Percentiles rank a stretch among this genome's conserved stretches.
These are phyloP conservation scores for Lantana camara DNA, from an alignment of 257 asterid genomes.

Conservation along the genomic window DNA sequence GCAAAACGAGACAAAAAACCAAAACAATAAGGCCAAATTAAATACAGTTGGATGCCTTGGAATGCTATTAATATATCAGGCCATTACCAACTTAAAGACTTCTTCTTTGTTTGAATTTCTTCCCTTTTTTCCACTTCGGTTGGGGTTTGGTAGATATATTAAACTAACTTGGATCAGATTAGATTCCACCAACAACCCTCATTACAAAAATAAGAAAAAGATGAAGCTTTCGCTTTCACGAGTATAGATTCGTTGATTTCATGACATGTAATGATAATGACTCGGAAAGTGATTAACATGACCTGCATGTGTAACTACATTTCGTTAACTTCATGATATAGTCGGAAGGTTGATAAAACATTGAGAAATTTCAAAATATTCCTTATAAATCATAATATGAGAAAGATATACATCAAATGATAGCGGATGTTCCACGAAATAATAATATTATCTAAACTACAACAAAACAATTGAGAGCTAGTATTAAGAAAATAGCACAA, in stretches of 20 bases:
- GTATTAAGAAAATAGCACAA: constrained; percentile 18
- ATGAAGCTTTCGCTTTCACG: constrained; percentile 38
- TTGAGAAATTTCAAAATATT: too few species aligned
- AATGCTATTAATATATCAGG: constrained; percentile 23
- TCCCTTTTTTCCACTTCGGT: constrained; percentile 26
- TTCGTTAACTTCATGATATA: too few species aligned
- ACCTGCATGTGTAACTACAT: constrained; percentile 5
- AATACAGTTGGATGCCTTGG: constrained; percentile 23
- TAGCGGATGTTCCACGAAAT: too few species aligned
- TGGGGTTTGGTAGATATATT: constrained; percentile 51
- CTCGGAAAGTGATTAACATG: constrained; percentile 18
- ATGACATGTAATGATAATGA: constrained; percentile 22
- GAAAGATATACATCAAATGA: too few species aligned
- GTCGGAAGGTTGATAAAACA: too few species aligned
- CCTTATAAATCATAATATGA: too few species aligned
- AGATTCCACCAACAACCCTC: constrained; percentile 61
- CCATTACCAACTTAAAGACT: constrained; percentile 29
- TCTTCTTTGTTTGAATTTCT: constrained; percentile 1
- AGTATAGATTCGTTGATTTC: constrained; percentile 35
- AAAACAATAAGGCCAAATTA: constrained; percentile 13
- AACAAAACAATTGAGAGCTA: constrained; percentile 4
- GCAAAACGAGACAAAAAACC: constrained; percentile 22
- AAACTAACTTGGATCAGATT: constrained; percentile 47
- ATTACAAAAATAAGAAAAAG: constrained; percentile 39
- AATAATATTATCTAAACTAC: too few species aligned